These are phyloP conservation scores for Massarina eburnea DNA, from an alignment of 2,329 filamentous ascomycete species.

Conservation along the genomic window DNA sequence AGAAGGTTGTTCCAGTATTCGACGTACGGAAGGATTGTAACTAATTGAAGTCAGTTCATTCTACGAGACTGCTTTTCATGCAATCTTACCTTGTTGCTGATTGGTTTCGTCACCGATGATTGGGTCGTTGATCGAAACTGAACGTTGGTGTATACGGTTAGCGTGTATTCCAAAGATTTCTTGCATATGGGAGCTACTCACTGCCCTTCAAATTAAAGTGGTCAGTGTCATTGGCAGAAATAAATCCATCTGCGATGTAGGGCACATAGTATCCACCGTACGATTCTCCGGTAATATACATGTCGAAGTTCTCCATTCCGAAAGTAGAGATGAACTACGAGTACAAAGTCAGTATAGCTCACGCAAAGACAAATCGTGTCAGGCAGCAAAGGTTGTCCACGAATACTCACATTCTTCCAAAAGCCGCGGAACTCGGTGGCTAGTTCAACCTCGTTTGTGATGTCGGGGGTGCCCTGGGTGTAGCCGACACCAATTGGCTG, in stretches of 20 bases:
- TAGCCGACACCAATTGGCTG: conserved; percentile 54
- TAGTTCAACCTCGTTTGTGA: conserved; percentile 52
- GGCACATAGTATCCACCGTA: conserved; percentile 61
- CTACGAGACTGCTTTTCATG: neutral
- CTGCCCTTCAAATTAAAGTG: conserved; percentile 2
- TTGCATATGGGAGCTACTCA: neutral
- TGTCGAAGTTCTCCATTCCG: conserved; percentile 54
- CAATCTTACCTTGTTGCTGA: conserved; percentile 38
- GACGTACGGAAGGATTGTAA: conserved; percentile 38
- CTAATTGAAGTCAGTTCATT: conserved; percentile 13
- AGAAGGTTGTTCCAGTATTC: conserved; percentile 47
- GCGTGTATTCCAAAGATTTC: neutral
- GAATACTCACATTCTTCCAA: conserved; percentile 57
- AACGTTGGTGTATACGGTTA: too few species aligned
- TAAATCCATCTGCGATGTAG: conserved; percentile 58
- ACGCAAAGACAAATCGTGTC: too few species aligned
- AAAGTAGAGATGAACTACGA: conserved; percentile 43
- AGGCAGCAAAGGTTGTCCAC: too few species aligned
- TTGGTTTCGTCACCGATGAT: conserved; percentile 46
- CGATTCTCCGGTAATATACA: conserved; percentile 58
- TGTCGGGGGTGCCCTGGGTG: conserved; percentile 46
- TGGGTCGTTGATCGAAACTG: conserved; percentile 53
- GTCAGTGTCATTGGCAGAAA: conserved; percentile 54
- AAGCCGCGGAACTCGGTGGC: conserved; percentile 53
- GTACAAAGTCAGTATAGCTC: too few species aligned